Percentiles rank a stretch among this genome's conserved stretches.
phyloP scores from a whole-genome alignment of 331 rosid species.

The Pyracantha coccinea region DNA sequence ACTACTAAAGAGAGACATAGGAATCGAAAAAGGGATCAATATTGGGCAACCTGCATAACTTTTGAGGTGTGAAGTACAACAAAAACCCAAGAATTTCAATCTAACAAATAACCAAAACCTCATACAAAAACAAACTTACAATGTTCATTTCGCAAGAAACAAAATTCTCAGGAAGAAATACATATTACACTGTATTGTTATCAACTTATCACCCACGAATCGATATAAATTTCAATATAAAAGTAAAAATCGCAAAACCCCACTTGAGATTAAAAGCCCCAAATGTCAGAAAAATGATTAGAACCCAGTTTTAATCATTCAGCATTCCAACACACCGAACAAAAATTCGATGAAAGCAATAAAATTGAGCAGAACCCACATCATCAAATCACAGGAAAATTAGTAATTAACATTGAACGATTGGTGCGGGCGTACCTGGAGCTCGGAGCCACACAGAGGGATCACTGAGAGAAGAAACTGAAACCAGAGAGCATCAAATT shows the following conservation, averaged over 20 bases:
- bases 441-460: neutral
- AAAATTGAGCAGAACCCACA: constrained; percentile 6
- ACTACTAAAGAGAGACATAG: neutral
- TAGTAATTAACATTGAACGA: neutral
- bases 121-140: neutral
- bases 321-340: neutral
- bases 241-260: neutral
- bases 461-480: neutral
- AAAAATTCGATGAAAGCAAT: neutral
- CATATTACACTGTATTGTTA: neutral
- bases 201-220: neutral
- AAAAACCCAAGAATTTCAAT: neutral
- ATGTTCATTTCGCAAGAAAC: neutral
- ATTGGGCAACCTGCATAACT: neutral
- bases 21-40: neutral
- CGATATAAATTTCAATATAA: neutral
- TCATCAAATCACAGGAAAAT: constrained; percentile 1
- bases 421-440: constrained; percentile 28
- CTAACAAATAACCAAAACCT: neutral
- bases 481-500: neutral
- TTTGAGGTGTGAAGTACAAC: neutral
- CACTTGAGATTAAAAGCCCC: neutral
- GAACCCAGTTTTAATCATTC: constrained; percentile 3
- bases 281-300: neutral
- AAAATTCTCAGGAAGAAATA: neutral